Evolutionary conservation across 345 rosid species (phyloP), one percentile per base, ranked within the genome.

Genomic region (Garcia nutans): DNA sequence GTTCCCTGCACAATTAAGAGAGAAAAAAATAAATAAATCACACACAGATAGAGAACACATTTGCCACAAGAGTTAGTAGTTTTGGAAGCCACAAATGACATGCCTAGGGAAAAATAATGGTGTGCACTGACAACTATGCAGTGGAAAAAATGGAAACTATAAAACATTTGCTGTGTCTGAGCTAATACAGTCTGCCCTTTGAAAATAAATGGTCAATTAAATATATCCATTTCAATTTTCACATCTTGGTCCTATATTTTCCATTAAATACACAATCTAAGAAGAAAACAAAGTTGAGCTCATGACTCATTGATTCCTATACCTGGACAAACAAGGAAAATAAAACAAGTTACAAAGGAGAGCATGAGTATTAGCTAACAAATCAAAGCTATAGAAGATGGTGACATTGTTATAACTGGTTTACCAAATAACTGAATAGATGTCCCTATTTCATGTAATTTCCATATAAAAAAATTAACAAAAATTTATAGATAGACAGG

Each of bases 1-100:
- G 89, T 87, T 81, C 94, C 94, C 94, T 90, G 88, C 77, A 72
- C 11, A 79, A 49, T 62, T 80, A 67, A 79, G 61, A 23, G 10
- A 76, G 70, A 71, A 28, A 37, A 2, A 28, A 28, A n/a, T n/a
- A 28, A 28, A 65, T 24, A 62, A 56, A 66, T 61, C 65, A 76
- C 1, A 56, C 31, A 24, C 11, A 61, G 49, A 71, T 23, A 66
- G 26, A 52, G 59, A 66, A 3, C 6, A 37, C 41, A 37, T 3
- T 5, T 37, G 41, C 41, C 41, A 37, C 72, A 50, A 45, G 17
- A 37, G 37, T 19, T 26, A 59, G 55, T 24, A 52, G 42, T 5
- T 24, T 2, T 41, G 49, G 47, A 47, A 73, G 42, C 52, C 31
- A 62, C 37, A 67, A 60, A 58, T 15, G 61, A 37, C 52, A 68